phyloP scores from a whole-genome alignment of 768 basidiomycete genomes.

The Lactarius akahatsu region DNA sequence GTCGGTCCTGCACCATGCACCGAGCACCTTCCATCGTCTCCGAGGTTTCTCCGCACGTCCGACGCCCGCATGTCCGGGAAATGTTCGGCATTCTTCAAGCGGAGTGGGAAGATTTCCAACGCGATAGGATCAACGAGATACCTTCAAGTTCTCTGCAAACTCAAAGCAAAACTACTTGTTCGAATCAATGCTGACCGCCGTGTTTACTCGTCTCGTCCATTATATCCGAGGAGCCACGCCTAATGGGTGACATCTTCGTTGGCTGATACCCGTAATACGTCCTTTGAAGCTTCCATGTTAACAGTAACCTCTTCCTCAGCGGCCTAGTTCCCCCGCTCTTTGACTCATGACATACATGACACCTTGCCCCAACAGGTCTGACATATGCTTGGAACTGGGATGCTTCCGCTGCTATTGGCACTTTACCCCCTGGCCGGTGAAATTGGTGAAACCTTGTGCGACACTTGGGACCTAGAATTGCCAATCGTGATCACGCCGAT shows the following conservation, averaged over 20 bases:
- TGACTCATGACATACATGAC: too few species aligned
- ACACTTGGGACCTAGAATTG: not conserved
- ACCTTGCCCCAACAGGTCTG: not conserved
- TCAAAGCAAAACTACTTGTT: not conserved
- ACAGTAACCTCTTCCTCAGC: not conserved
- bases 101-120: not conserved
- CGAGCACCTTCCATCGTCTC: not conserved
- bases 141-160: not conserved
- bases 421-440: not conserved
- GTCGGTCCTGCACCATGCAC: not conserved
- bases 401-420: not conserved
- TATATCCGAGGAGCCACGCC: not conserved
- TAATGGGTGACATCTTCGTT: not conserved
- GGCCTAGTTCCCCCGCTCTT: conserved; percentile 2
- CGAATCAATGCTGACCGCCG: not conserved
- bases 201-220: not conserved
- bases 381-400: not conserved
- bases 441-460: not conserved
- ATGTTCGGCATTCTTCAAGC: not conserved
- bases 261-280: not conserved
- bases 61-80: too few species aligned
- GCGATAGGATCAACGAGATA: not conserved
- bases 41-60: not conserved
- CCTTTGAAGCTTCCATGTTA: conserved; percentile 4
- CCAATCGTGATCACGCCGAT: not conserved